Conservation (phyloP, 176 grass and related monocot species). For the Oryza rufipogon region DNA sequence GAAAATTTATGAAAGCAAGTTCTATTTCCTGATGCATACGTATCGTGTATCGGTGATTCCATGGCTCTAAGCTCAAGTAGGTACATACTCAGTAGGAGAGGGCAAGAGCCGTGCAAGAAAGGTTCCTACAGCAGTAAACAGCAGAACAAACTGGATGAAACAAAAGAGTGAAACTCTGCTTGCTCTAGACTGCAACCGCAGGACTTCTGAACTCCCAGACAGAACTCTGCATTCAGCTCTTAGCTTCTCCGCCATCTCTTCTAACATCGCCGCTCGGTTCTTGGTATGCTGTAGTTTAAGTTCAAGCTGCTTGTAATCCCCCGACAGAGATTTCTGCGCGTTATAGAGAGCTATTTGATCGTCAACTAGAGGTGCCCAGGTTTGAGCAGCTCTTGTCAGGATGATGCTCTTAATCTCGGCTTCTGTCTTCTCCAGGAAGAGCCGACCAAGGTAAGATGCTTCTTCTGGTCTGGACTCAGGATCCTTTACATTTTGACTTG, state of each 20-base stretch:
- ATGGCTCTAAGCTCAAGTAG: slow-evolving; percentile 52
- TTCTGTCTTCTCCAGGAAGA: slow-evolving; percentile 67
- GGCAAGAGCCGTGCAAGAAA: slow-evolving; percentile 57
- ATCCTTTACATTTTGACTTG: slow-evolving; percentile 43
- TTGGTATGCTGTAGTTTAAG: slow-evolving; percentile 46
- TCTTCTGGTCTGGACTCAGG: slow-evolving; percentile 49
- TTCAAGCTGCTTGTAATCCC: slow-evolving; percentile 51
- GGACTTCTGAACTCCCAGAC: slow-evolving; percentile 44
- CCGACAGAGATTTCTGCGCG: slow-evolving; percentile 48
- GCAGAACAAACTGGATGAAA: slow-evolving; percentile 64
- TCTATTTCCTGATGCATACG: background rate
- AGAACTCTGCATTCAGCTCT: slow-evolving; percentile 45
- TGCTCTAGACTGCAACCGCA: slow-evolving; percentile 59
- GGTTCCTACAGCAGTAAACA: slow-evolving; percentile 53
- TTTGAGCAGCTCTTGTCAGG: slow-evolving; percentile 54
- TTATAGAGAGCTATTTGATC: slow-evolving; percentile 58
- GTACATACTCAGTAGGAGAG: slow-evolving; percentile 53
- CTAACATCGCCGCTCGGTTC: slow-evolving; percentile 41
- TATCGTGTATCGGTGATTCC: no score
- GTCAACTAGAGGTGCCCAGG: slow-evolving; percentile 21
- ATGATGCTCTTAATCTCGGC: slow-evolving; percentile 62
- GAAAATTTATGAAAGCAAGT: slow-evolving; percentile 12
- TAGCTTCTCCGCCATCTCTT: slow-evolving; percentile 58
- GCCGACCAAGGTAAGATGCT: slow-evolving; percentile 44
- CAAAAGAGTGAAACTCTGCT: slow-evolving; percentile 53